phyloP scores from a whole-genome alignment of 352 stramenopile genomes.

The Globisporangium paddicum region DNA sequence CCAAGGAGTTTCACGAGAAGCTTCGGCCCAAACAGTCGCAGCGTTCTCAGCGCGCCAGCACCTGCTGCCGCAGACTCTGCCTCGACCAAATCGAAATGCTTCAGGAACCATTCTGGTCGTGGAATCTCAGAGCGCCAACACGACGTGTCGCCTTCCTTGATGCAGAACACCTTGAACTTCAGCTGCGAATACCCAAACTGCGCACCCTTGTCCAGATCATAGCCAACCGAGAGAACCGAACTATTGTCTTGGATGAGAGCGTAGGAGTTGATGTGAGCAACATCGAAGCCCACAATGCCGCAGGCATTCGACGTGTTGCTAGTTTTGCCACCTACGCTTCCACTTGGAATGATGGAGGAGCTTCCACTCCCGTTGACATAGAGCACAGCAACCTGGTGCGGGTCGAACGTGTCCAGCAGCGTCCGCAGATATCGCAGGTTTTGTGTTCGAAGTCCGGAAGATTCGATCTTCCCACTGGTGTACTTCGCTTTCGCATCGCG shows the following conservation, averaged over 20 bases:
- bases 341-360: constrained; percentile 23
- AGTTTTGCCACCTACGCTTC: constrained; percentile 15
- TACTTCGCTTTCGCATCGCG: constrained; percentile 61
- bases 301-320: constrained; percentile 19
- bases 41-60: constrained; percentile 40
- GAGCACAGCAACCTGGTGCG: constrained; percentile 73
- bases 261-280: constrained; percentile 71
- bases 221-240: constrained; percentile 66
- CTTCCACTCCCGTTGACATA: constrained; percentile 31
- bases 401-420: constrained; percentile 72
- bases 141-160: constrained; percentile 45
- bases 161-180: constrained; percentile 62
- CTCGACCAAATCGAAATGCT: constrained; percentile 52
- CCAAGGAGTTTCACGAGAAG: constrained; percentile 66
- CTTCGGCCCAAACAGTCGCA: constrained; percentile 66
- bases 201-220: constrained; percentile 19
- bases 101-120: constrained; percentile 69
- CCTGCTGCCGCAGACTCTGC: constrained; percentile 32
- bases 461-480: constrained; percentile 64
- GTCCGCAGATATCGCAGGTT: constrained; percentile 70
- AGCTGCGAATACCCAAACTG: constrained; percentile 21
- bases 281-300: constrained; percentile 72
- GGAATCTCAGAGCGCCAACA: constrained; percentile 65
- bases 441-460: constrained; percentile 51
- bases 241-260: constrained; percentile 66